A percentile compares a stretch with the other conserved stretches of the same genome.
phyloP scores from a whole-genome alignment of 1,284 basidiomycete species.

The Apiotrichum domesticum region DNA sequence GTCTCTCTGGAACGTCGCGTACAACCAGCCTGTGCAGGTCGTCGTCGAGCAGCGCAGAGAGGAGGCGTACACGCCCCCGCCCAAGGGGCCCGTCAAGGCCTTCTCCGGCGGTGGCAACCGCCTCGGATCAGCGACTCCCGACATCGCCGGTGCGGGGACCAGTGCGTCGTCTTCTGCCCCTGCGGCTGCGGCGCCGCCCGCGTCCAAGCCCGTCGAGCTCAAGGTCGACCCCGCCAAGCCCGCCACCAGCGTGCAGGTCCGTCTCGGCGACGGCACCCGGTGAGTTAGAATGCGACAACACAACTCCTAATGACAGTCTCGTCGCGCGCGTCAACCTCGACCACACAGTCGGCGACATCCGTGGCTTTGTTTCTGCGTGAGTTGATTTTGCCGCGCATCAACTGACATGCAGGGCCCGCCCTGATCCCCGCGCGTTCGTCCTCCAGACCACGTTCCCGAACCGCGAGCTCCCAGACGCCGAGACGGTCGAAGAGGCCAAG shows the following conservation, averaged over 20 bases:
- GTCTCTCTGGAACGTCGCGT: conserved; percentile 66
- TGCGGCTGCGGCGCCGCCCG: conserved; percentile 20
- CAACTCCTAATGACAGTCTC: conserved; percentile 46
- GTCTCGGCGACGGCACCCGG: conserved; percentile 79
- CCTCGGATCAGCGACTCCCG: conserved; percentile 53
- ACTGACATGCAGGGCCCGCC: conserved; percentile 56
- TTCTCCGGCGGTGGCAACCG: conserved; percentile 76
- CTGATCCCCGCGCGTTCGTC: conserved; percentile 65
- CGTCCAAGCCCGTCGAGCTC: conserved; percentile 18
- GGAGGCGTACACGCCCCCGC: conserved; percentile 63
- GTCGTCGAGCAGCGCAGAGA: conserved; percentile 66
- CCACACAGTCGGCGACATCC: conserved; percentile 81
- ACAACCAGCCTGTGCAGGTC: conserved; percentile 80
- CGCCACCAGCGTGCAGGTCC: conserved; percentile 81
- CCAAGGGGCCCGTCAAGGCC: conserved; percentile 49
- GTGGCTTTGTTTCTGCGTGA: conserved; percentile 83
- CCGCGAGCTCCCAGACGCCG: conserved; percentile 59
- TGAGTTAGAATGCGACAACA: not conserved
- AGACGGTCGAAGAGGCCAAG: conserved; percentile 67
- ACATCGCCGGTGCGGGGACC: conserved; percentile 8
- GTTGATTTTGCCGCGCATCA: conserved; percentile 43
- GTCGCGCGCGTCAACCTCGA: conserved; percentile 83
- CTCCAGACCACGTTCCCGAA: conserved; percentile 82
- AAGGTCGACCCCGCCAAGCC: conserved; percentile 56
- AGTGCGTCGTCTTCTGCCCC: conserved; percentile 23